Conservation (phyloP, 2,329 filamentous ascomycete genomes). For the Sporothrix mexicana region DNA sequence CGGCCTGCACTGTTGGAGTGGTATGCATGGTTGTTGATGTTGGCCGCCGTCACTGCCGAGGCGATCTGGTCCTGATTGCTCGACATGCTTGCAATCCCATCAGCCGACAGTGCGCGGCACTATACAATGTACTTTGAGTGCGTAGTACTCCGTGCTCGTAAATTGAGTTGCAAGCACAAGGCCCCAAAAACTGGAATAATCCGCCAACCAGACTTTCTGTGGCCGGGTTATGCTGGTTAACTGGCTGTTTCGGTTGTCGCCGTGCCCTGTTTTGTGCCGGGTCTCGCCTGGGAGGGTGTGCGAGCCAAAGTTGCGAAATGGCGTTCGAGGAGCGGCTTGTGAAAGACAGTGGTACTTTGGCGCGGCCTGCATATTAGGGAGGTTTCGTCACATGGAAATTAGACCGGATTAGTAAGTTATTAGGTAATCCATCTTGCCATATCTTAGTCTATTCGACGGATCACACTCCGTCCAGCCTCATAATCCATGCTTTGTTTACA, state of each 20-base stretch:
- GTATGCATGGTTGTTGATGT: neutral
- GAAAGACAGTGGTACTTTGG: neutral
- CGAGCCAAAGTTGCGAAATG: no score
- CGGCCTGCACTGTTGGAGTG: neutral
- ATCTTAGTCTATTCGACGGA: no score
- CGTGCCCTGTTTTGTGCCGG: neutral
- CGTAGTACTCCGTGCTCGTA: neutral
- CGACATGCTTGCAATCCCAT: constrained; percentile 11
- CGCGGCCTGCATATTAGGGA: neutral
- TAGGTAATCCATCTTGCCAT: neutral
- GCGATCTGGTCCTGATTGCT: neutral
- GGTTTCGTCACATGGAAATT: constrained; percentile 10
- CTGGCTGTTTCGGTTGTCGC: constrained; percentile 9
- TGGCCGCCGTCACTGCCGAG: neutral
- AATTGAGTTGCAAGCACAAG: neutral
- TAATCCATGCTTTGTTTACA: no score
- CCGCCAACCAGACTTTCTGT: constrained; percentile 6
- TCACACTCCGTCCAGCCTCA: no score
- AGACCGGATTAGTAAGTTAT: neutral
- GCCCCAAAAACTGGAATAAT: neutral
- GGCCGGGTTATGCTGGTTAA: neutral
- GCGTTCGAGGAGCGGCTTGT: neutral
- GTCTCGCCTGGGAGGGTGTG: constrained; percentile 20
- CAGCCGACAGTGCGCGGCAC: no score
- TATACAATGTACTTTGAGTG: neutral